Percentiles rank a stretch among this genome's conserved stretches.
Evolutionary conservation across 1,284 basidiomycete genomes (phyloP).

Genomic region (Tetrapyrgos nigripes): DNA sequence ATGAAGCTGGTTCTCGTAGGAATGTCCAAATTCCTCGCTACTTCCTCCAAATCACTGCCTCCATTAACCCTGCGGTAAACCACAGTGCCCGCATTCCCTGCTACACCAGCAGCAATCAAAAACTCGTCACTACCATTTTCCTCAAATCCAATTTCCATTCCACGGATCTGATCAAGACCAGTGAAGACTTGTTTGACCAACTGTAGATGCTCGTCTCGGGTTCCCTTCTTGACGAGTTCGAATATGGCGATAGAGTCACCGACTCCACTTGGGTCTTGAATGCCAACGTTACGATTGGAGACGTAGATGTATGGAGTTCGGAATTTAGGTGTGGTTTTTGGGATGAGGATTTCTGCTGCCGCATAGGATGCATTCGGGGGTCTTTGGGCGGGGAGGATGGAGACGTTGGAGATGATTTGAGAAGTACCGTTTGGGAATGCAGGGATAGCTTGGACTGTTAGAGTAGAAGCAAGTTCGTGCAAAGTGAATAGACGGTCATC

Average conservation of each 20-base stretch:
- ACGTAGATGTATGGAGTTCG: constrained; percentile 64
- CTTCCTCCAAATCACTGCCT: constrained; percentile 48
- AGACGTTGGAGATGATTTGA: constrained; percentile 54
- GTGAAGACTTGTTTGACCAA: constrained; percentile 54
- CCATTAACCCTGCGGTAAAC: constrained; percentile 55
- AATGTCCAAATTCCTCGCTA: constrained; percentile 44
- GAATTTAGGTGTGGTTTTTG: constrained; percentile 52
- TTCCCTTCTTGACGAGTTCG: constrained; percentile 45
- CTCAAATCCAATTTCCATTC: constrained; percentile 49
- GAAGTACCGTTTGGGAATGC: constrained; percentile 52
- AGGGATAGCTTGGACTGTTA: constrained; percentile 67
- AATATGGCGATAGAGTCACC: constrained; percentile 72
- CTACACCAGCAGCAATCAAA: constrained; percentile 53
- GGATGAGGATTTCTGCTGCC: constrained; percentile 66
- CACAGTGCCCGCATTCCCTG: constrained; percentile 52
- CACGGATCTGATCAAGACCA: constrained; percentile 56
- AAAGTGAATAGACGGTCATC: constrained; percentile 48
- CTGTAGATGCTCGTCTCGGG: constrained; percentile 37
- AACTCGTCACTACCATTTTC: constrained; percentile 49
- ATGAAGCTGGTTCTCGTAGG: constrained; percentile 53
- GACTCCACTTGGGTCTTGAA: constrained; percentile 40
- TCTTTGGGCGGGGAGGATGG: constrained; percentile 57
- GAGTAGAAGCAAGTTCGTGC: constrained; percentile 67
- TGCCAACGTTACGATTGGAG: constrained; percentile 69
- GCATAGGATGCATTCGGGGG: constrained; percentile 55